Evolutionary conservation across 179 eudicot species (phyloP), one percentile per base, ranked within the genome.

Genomic region (Amaranthus tricolor): DNA sequence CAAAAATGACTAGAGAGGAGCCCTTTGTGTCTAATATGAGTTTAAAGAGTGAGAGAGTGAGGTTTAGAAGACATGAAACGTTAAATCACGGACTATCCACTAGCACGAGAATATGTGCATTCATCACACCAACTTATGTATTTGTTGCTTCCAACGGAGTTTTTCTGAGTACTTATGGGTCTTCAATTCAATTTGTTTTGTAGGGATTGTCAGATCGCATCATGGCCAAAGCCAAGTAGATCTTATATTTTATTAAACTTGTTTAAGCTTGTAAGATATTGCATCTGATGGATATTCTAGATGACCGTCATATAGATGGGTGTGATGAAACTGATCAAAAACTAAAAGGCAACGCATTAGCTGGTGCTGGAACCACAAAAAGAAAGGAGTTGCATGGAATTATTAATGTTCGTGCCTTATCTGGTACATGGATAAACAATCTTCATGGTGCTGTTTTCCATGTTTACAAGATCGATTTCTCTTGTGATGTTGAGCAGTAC

Each of bases 351-450:
- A 62, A 51, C 57, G 75, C 68, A 72, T 75, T 78, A 72, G 77
- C 81, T 84, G 83, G 77, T 86, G 70, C 77, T 84, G 98, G 99
- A 76, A 87, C 96, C 78, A 95, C 98, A 56, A 95, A 95, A 82
- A 88, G 97, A 82, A 95, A 95, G 80, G 99, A 95, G 79, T 85
- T 95, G 73, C 98, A 95, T 74, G 98, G 98, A 64, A 86, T 87
- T n/a, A 76, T 85, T 75, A 60, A 72, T 11, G 53, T 88, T 17
- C 73, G 66, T 59, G 87, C 89, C 53, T 78, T 95, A 21, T 87
- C 91, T 69, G 99, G 98, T 61, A 79, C 82, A 14, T 91, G 99
- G 99, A 83, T 78, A 12, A 76, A 78, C 16, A 80, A 79, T 62
- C 80, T 76, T 74, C 84, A 84, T 51, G 85, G 79, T 19, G 64